phyloP scores from a whole-genome alignment of 2,329 filamentous ascomycete genomes.

The Bipolaris sorokiniana region DNA sequence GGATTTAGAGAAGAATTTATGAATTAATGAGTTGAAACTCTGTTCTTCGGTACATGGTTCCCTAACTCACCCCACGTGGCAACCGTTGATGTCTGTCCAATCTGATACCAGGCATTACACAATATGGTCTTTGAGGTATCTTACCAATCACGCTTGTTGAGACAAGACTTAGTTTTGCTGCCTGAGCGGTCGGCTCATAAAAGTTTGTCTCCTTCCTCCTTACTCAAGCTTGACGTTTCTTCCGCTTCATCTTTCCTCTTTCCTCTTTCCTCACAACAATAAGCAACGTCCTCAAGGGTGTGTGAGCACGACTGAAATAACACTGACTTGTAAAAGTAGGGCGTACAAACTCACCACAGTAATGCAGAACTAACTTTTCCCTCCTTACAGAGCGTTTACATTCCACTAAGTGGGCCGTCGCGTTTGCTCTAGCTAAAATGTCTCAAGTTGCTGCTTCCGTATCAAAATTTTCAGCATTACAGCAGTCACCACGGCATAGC shows the following conservation, averaged over 20 bases:
- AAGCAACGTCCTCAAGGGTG: not conserved
- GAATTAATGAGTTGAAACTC: not conserved
- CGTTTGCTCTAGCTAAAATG: not conserved
- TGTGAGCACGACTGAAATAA: not conserved
- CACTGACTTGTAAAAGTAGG: not conserved
- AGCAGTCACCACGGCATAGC: not conserved
- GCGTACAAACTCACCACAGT: not conserved
- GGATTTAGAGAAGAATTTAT: not conserved
- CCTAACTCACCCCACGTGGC: too few relatives aligned
- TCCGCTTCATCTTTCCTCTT: not conserved
- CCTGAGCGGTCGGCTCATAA: not conserved
- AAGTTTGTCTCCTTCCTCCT: not conserved
- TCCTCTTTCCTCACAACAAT: not conserved
- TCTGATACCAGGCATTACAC: not conserved
- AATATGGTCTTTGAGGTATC: not conserved
- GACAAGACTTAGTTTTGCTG: too few relatives aligned
- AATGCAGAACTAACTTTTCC: not conserved
- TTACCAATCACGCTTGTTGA: not conserved
- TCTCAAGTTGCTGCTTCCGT: too few relatives aligned
- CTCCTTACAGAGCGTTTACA: not conserved
- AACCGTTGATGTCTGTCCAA: not conserved
- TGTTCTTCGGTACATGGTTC: not conserved
- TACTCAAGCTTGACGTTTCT: not conserved
- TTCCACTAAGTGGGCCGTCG: not conserved
- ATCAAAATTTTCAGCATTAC: too few relatives aligned